Evolutionary conservation across 805 yeast genomes (phyloP), one percentile per base, ranked within the genome.

Genomic region (Saccharomycopsis sp.): DNA sequence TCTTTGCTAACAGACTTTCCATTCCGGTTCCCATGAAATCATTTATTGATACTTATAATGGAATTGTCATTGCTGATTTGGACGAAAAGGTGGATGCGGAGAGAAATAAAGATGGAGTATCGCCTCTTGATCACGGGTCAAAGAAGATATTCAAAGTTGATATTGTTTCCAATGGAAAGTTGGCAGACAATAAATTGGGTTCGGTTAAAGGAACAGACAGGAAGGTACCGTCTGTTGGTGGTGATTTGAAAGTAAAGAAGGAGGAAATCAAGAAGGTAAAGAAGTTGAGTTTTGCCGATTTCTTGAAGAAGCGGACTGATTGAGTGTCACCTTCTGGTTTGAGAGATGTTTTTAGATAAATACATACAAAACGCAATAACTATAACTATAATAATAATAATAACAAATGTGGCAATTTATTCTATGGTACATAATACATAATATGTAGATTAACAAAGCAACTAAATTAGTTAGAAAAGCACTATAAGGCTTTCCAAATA

Each of bases 281-380:
- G 73, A 86, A 86, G 70, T 74, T 86, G 64, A 84, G 89, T 53
- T 82, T 86, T 68, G 91, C 91, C 0, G 93, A 86, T 65, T 86
- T 86, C 69, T 84, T 83, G 69, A 85, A 81, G 75, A 81, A 81
- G 68, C 70, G 53, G 17, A 23, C 35, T 29, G 19, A 19, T 35
- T 22, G 41, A 56, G 38, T 29, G 29, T 47, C 17, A 25, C n/a
- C 22, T 23, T 52, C 42, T n/a, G n/a, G n/a, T n/a, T 15, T 51
- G 52, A 42, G 44, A 12, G 20, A n/a, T 17, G 14, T 42, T 51
- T 41, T 41, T 50, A 29, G 2, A n/a, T n/a, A n/a, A n/a, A n/a
- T n/a, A n/a, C n/a, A n/a, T n/a, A n/a, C n/a, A n/a, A n/a, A n/a
- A n/a, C n/a, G n/a, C n/a, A n/a, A n/a, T n/a, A n/a, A n/a, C n/a